Base-by-base conservation (phyloP, 306 rosid species). In the Boehmeria nivea region DNA sequence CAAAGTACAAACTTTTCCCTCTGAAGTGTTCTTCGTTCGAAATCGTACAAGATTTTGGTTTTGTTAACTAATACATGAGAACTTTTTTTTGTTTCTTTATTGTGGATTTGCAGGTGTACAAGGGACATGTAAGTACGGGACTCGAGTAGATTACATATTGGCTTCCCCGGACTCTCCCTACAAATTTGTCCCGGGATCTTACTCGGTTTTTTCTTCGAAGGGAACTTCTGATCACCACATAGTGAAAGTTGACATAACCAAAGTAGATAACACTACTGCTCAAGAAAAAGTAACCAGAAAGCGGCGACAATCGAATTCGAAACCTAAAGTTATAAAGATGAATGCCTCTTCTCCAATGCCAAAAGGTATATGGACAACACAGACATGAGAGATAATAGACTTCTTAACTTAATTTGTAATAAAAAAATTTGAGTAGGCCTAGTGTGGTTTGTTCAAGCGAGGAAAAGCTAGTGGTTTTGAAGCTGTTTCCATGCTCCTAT, bases 151-250 rank as follows among this genome's bases (percentile, higher is more conserved):
- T 47, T 93, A 93, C 80, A 63, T 93, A 64, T 60, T 93, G 69
- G 77, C 89, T 53, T 93, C 99, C 2, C 73, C 87, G 20, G 68
- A 79, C 64, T 81, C 86, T 20, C 68, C 71, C 0, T 87, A 69
- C 65, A 71, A 87, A 72, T 87, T 85, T 64, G 95, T 85, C 59
- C 89, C 95, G 0, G 95, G 95, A 46, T 87, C 99, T 34, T 91
- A 91, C 72, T 76, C 83, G 10, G 98, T 91, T 28, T 70, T 74
- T 43, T 91, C 98, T n/a, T 91, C 98, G 36, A 87, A 91, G 74
- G 96, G 98, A 47, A 91, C 96, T 44, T 93, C 99, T 28, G 95
- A 93, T 81, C 99, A 93, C 78, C 99, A 93, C 75, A 85, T 93
- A 43, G 96, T 93, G 64, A 93, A 77, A 67, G 99, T 67, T 61